Conservation (phyloP, 345 rosid genomes). For the Tarenaya hassleriana region DNA sequence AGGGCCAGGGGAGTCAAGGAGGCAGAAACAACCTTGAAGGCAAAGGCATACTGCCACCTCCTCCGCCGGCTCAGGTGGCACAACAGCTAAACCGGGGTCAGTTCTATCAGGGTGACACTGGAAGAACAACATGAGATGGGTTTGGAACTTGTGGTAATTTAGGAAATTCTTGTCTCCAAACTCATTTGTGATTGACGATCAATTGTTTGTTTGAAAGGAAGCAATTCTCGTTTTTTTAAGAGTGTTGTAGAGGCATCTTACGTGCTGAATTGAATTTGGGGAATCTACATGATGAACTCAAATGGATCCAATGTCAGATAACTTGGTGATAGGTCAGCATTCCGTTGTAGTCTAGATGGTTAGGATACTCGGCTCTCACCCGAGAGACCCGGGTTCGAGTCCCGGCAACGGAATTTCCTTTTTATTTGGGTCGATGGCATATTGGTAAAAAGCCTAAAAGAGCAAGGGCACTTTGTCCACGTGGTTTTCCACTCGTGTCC, state of each 20-base stretch:
- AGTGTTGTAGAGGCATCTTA: too few species aligned
- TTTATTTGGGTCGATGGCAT: too few species aligned
- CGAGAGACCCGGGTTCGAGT: constrained; percentile 64
- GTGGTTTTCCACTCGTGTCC: too few species aligned
- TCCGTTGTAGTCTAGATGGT: constrained; percentile 51
- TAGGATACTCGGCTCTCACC: constrained; percentile 80
- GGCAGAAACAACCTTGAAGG: constrained; percentile 40
- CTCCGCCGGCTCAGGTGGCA: constrained; percentile 38
- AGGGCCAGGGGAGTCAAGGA: constrained; percentile 38
- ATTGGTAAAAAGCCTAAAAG: too few species aligned
- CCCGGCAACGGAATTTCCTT: constrained; percentile 52
- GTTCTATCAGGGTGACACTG: constrained; percentile 42
- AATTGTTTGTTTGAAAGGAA: too few species aligned
- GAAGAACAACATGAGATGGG: constrained; percentile 65
- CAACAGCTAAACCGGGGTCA: constrained; percentile 48
- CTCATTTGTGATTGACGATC: neutral
- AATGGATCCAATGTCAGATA: too few species aligned
- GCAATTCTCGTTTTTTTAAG: constrained; percentile 2
- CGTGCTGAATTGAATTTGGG: too few species aligned
- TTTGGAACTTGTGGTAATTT: constrained; percentile 50
- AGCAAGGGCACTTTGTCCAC: too few species aligned
- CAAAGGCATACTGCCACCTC: too few species aligned
- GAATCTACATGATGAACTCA: too few species aligned
- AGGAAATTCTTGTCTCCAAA: too few species aligned
- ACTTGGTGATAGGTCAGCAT: too few species aligned